These are phyloP conservation scores for Entomortierella parvispora DNA, from an alignment of 192 early-diverging fungal genomes.

Conservation along the genomic window DNA sequence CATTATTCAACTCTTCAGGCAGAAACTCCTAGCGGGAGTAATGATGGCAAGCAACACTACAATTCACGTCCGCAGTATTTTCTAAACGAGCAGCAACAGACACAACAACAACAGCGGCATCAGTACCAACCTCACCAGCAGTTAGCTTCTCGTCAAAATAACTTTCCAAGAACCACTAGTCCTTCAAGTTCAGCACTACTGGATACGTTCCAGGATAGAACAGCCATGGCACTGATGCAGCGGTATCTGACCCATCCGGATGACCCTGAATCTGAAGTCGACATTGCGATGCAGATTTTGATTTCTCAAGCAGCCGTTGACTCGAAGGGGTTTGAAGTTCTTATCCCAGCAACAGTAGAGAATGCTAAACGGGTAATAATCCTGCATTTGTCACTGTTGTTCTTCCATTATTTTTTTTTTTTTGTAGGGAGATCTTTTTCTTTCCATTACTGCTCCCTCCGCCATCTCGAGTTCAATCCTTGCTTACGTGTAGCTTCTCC, in stretches of 20 bases:
- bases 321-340: conserved; percentile 60
- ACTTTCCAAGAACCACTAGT: conserved; percentile 2
- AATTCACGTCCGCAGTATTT: too few species aligned
- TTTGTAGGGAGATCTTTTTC: not conserved
- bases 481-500: not conserved
- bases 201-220: conserved; percentile 26
- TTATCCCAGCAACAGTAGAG: conserved; percentile 64
- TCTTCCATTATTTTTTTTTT: not conserved
- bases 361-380: conserved; percentile 60
- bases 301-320: conserved; percentile 66
- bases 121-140: conserved; percentile 1
- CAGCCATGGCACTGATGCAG: conserved; percentile 47
- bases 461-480: too few species aligned
- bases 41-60: too few species aligned
- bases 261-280: conserved; percentile 52
- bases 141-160: not conserved
- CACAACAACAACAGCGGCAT: not conserved
- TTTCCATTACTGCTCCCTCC: not conserved
- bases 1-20: not conserved
- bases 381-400: not conserved
- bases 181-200: not conserved
- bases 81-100: not conserved
- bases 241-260: conserved; percentile 25
- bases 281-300: conserved; percentile 58
- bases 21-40: too few species aligned